Percentiles rank a stretch among this genome's conserved stretches.
Evolutionary conservation across 1,284 basidiomycete species (phyloP).

Genomic region (Earliella scabrosa): DNA sequence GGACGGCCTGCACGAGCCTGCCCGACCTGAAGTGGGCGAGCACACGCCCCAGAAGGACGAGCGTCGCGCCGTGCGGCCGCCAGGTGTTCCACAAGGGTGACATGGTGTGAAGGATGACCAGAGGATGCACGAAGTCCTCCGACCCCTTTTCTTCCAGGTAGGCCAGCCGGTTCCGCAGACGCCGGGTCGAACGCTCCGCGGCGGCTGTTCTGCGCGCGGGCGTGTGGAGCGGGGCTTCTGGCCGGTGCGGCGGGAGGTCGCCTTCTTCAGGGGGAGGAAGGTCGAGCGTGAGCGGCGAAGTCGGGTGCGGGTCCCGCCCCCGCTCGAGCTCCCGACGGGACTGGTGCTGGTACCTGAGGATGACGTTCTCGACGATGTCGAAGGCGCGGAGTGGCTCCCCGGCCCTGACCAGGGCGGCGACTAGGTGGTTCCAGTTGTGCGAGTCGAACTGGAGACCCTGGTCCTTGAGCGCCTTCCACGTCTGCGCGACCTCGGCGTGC

Average conservation of each 20-base stretch:
- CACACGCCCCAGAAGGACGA: conserved; percentile 50
- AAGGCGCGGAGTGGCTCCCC: conserved; percentile 85
- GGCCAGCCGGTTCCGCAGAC: conserved; percentile 12
- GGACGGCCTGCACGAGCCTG: conserved; percentile 48
- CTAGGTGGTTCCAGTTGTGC: conserved; percentile 93
- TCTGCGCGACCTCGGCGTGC: conserved; percentile 64
- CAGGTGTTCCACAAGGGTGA: conserved; percentile 68
- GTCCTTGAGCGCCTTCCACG: conserved; percentile 71
- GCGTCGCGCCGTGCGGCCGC: conserved; percentile 59
- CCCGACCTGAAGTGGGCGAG: conserved; percentile 56
- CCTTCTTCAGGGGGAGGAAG: conserved; percentile 25
- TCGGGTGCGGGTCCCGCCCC: conserved; percentile 42
- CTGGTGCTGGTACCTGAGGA: conserved; percentile 64
- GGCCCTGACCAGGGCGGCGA: conserved; percentile 75
- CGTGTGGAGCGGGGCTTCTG: conserved; percentile 38
- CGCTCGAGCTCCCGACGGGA: conserved; percentile 23
- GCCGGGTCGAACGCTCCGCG: conserved; percentile 26
- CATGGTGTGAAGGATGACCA: conserved; percentile 64
- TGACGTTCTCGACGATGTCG: conserved; percentile 80
- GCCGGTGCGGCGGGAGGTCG: conserved; percentile 26
- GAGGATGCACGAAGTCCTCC: conserved; percentile 52
- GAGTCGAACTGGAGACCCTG: conserved; percentile 87
- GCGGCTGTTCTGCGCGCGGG: conserved; percentile 30
- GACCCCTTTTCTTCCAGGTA: conserved; percentile 26
- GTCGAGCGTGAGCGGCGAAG: conserved; percentile 53